Conservation (phyloP, 1,284 basidiomycete species). For the Termitomyces sp. region DNA sequence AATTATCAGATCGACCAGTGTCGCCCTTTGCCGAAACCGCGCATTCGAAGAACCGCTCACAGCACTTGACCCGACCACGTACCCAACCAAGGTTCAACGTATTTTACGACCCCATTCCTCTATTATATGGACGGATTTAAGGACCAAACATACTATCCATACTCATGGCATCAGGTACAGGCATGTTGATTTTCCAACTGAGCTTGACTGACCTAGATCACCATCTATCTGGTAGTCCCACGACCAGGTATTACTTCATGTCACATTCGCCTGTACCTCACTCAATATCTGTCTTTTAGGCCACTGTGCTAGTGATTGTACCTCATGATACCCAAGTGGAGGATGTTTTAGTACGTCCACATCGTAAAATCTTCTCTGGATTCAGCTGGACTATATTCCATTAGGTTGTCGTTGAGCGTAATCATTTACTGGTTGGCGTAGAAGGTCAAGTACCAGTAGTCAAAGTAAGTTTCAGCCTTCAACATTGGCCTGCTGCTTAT, state of each 20-base stretch:
- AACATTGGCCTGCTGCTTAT: background rate
- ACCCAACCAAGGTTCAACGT: background rate
- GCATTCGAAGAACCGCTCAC: background rate
- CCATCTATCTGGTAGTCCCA: slow-evolving; percentile 52
- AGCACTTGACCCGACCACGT: slow-evolving; percentile 6
- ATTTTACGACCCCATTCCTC: background rate
- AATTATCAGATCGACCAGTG: background rate
- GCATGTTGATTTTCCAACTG: slow-evolving; percentile 1
- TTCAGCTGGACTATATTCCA: background rate
- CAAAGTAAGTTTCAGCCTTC: slow-evolving; percentile 46
- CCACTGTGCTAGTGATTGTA: slow-evolving; percentile 70
- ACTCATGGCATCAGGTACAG: slow-evolving; percentile 59
- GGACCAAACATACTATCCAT: slow-evolving; percentile 42
- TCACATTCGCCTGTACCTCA: slow-evolving; percentile 10
- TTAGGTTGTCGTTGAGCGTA: slow-evolving; percentile 66
- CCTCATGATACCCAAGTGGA: slow-evolving; percentile 66
- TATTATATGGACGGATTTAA: slow-evolving; percentile 33
- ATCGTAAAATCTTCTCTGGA: slow-evolving; percentile 1
- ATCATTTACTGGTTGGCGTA: slow-evolving; percentile 66
- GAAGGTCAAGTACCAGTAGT: slow-evolving; percentile 62
- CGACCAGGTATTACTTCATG: slow-evolving; percentile 48
- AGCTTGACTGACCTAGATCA: slow-evolving; percentile 13
- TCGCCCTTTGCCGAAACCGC: slow-evolving; percentile 13
- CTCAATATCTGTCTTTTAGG: slow-evolving; percentile 37
- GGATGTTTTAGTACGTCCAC: slow-evolving; percentile 56